These are phyloP conservation scores for Xylariaceae sp. DNA, from an alignment of 2,329 filamentous ascomycete genomes.

Conservation along the genomic window DNA sequence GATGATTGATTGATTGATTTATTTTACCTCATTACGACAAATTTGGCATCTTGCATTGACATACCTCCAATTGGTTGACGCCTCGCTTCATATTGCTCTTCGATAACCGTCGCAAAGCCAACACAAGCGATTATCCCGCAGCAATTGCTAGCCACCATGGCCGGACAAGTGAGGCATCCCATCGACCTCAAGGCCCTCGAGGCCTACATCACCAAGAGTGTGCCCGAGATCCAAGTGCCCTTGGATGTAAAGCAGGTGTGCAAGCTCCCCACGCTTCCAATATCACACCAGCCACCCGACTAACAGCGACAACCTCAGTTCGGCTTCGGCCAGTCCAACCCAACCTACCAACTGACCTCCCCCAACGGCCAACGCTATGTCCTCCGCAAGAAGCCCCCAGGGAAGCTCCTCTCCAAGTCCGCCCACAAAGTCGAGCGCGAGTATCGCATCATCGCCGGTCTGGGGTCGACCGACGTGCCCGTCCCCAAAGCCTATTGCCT, in stretches of 20 bases:
- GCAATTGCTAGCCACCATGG: constrained; percentile 56
- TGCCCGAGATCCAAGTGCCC: constrained; percentile 76
- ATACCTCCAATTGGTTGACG: too few species aligned
- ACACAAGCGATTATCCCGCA: too few species aligned
- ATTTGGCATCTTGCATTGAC: too few species aligned
- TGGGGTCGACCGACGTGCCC: constrained; percentile 73
- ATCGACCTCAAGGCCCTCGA: constrained; percentile 79
- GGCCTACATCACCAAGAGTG: constrained; percentile 69
- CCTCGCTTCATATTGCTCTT: too few species aligned
- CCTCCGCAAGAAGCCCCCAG: constrained; percentile 93
- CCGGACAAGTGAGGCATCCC: constrained; percentile 80
- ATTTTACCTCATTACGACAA: too few species aligned
- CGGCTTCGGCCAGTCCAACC: constrained; percentile 94
- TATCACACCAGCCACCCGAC: too few species aligned
- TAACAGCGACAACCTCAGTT: constrained; percentile 54
- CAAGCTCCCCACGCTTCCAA: constrained; percentile 1
- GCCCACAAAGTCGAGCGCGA: constrained; percentile 95
- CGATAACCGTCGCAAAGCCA: too few species aligned
- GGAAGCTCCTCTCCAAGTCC: constrained; percentile 83
- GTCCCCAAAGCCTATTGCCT: constrained; percentile 79
- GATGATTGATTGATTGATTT: too few species aligned
- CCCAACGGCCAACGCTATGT: constrained; percentile 70
- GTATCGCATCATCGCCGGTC: constrained; percentile 81
- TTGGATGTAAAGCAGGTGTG: constrained; percentile 83
- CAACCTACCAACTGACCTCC: constrained; percentile 85